Percentiles rank a stretch among this genome's conserved stretches.
Conservation (phyloP, 2,329 filamentous ascomycete species). For the Camillea tinctor region DNA sequence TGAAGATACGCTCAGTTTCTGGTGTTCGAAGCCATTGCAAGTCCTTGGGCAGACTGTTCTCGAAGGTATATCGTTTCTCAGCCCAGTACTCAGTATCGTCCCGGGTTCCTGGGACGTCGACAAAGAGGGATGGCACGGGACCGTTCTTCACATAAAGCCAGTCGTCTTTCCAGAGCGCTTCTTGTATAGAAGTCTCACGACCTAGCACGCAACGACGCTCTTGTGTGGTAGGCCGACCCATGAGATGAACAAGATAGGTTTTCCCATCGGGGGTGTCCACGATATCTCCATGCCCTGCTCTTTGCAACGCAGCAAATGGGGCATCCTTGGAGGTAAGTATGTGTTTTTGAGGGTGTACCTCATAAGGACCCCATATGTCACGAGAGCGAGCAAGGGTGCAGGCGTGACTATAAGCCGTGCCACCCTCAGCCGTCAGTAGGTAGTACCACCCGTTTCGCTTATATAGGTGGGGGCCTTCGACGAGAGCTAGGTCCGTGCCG, state of each 20-base stretch:
- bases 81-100: conserved; percentile 52
- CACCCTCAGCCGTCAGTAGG: conserved; percentile 58
- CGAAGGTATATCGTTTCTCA: conserved; percentile 48
- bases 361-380: conserved; percentile 60
- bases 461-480: conserved; percentile 60
- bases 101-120: conserved; percentile 48
- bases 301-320: conserved; percentile 49
- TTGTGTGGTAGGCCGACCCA: conserved; percentile 51
- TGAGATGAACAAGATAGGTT: conserved; percentile 54
- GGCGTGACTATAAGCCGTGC: conserved; percentile 60
- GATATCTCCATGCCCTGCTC: conserved; percentile 53
- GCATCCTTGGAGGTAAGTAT: conserved; percentile 54
- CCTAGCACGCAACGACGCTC: conserved; percentile 52
- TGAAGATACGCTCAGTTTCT: conserved; percentile 53
- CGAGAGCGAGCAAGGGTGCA: conserved; percentile 56
- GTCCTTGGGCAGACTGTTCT: conserved; percentile 45
- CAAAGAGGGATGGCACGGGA: conserved; percentile 51
- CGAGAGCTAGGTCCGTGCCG: conserved; percentile 52
- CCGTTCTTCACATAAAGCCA: conserved; percentile 63
- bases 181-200: conserved; percentile 57
- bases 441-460: conserved; percentile 60
- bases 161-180: conserved; percentile 60
- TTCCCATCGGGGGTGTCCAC: conserved; percentile 53
- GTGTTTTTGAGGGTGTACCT: conserved; percentile 56
- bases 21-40: conserved; percentile 60